Evolutionary conservation across 768 basidiomycete species (phyloP), one percentile per base, ranked within the genome.

Genomic region (Leccinum subtestaceum): DNA sequence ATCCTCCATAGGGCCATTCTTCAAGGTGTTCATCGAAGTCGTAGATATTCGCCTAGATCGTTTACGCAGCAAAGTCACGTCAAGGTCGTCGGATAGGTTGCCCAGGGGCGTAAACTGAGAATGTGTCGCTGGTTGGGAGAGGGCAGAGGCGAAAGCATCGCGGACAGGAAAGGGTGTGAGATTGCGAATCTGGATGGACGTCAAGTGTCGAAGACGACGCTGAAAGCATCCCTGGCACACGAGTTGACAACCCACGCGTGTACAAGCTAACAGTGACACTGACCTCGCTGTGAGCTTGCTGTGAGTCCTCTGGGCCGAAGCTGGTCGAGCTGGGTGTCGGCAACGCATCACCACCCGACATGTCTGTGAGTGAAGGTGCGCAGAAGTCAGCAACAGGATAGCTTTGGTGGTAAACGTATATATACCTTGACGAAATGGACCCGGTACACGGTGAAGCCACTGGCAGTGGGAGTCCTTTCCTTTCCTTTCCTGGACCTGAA

Each of bases 81-180:
- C 87, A 51, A 90, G 75, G 71, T 92, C 91, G 68, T 93, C 89
- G 3, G 86, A 81, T 36, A 86, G 62, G 63, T 82, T 78, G 29
- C 85, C 84, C 65, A 81, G 74, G 8, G 79, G 68, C 2, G 78
- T 81, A 63, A 85, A 84, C 61, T 88, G 85, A 3, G 84, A 75
- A 56, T 82, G 80, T 66, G 84, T 81, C 10, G 83, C 78, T 11
- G 89, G 88, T 66, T 88, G 84, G 17, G 80, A 77, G 54, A 93
- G 78, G 19, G 90, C 89, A 23, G 89, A 88, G 19, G 91, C 85
- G 61, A 91, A 79, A 10, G 73, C 61, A 71, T 93, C 91, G 36
- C 91, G 85, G 54, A 84, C 83, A 34, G 91, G 91, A 70, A 91
- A 93, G 2, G 89, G 89, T n/a, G 91, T 89, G 38, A 93, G 76